phyloP scores from a whole-genome alignment of 768 basidiomycete species.

The Termitomyces sp. region DNA sequence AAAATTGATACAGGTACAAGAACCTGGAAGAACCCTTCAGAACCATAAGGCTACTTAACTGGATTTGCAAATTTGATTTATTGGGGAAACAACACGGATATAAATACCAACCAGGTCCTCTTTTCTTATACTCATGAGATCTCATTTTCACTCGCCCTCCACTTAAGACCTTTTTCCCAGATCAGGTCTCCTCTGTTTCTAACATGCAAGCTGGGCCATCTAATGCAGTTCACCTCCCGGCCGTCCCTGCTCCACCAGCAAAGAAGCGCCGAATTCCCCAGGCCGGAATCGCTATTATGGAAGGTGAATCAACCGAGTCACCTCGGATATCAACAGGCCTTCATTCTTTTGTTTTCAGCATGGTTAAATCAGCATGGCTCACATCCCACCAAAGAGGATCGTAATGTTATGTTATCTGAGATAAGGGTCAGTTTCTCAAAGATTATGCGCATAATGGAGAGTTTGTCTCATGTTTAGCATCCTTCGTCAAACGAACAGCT shows the following conservation, averaged over 20 bases:
- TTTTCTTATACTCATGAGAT: neutral
- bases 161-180: neutral
- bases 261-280: slow-evolving; percentile 9
- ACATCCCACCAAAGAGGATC: slow-evolving; percentile 7
- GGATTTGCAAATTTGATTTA: neutral
- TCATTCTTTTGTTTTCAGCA: slow-evolving; percentile 5
- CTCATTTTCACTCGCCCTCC: neutral
- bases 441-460: neutral
- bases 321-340: slow-evolving; percentile 1
- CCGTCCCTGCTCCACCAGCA: neutral
- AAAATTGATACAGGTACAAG: neutral
- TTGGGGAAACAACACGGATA: neutral
- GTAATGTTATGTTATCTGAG: slow-evolving; percentile 8
- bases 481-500: slow-evolving; percentile 3
- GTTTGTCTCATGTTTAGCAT: neutral
- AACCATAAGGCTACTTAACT: neutral
- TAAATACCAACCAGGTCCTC: neutral
- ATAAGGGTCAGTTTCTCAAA: slow-evolving; percentile 9
- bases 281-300: slow-evolving; percentile 15
- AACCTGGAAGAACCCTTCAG: neutral
- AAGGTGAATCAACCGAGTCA: slow-evolving; percentile 16
- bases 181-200: neutral
- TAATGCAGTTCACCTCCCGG: neutral
- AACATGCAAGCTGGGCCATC: slow-evolving; percentile 13
- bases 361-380: slow-evolving; percentile 4